Percentiles rank a stretch among this genome's conserved stretches.
These are phyloP conservation scores for Globisporangium radiosum DNA, from an alignment of 352 stramenopile species.

Conservation along the genomic window DNA sequence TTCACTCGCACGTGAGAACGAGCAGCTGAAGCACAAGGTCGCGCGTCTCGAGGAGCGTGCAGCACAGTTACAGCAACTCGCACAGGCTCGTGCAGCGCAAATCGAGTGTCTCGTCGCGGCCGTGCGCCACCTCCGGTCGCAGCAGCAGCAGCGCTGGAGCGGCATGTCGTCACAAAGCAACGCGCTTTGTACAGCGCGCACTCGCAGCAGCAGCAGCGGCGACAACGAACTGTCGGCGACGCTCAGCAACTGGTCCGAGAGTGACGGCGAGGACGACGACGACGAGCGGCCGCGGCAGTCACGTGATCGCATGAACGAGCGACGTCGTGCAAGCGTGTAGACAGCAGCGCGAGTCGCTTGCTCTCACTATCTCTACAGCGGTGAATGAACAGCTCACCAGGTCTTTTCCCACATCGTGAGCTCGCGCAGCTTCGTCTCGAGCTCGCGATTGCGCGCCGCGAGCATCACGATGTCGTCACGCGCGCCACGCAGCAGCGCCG, in stretches of 20 bases:
- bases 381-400: conserved; percentile 11
- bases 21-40: conserved; percentile 4
- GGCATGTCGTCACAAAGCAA: conserved; percentile 4
- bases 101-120: conserved; percentile 6
- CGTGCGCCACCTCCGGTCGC: conserved; percentile 1
- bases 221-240: conserved; percentile 3
- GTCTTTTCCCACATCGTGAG: conserved; percentile 32
- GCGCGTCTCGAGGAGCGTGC: neutral
- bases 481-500: conserved; percentile 46
- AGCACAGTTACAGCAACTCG: neutral
- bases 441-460: conserved; percentile 37
- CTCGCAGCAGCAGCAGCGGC: neutral
- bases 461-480: conserved; percentile 61
- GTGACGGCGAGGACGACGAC: neutral
- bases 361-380: too few species aligned
- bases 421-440: conserved; percentile 40
- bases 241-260: conserved; percentile 2
- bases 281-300: neutral
- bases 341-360: too few species aligned
- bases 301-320: too few species aligned
- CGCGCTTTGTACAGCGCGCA: neutral
- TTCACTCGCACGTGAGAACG: conserved; percentile 1
- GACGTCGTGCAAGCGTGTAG: too few species aligned
- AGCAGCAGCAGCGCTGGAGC: conserved; percentile 3
- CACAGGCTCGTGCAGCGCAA: conserved; percentile 1